Base-by-base conservation (phyloP, 495 filamentous ascomycete species). In the Penicillium coffeae region DNA sequence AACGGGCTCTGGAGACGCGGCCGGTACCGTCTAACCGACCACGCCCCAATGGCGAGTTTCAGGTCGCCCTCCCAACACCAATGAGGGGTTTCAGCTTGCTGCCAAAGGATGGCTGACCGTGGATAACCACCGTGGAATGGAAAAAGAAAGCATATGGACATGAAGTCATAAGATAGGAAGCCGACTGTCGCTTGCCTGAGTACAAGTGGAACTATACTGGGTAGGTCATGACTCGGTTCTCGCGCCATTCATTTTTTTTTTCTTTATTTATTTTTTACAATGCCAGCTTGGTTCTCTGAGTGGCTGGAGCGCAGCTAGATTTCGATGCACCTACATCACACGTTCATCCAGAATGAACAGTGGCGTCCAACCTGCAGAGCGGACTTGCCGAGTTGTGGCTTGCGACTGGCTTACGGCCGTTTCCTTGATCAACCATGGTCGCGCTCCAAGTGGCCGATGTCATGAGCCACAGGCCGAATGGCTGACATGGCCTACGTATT, bases 321-420 rank as follows among this genome's bases (percentile, higher is more conserved):
- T 37, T 62, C 52, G 45, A 55, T n/a, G 13, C 13, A 50, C 45
- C 44, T 47, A 49, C 21, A 47, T 48, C 45, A 47, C 37, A 38
- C 38, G 41, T 18, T 30, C 42, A 45, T 45, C 34, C 25, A 21
- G 14, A 35, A 32, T 35, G 42, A 32, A 50, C 30, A 42, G 51
- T 55, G 50, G 57, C 60, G 60, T 57, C 49, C 57, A 60, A 54
- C 33, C 10, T 38, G 51, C 54, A 58, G 51, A 60, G 54, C 10
- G 25, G 25, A n/a, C 25, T 30, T 10, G 10, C 25, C 25, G 25
- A 10, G 10, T 30, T 5, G 25, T 30, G 25, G 25, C 25, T 30
- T 30, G 25, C 25, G 25, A 30, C 5, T 63, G 60, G 60, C 54
- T 48, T 16, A 38, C 27, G 34, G 21, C 5, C 9, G 21, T 16